Percentiles rank a stretch among this genome's conserved stretches.
phyloP scores from a whole-genome alignment of 768 basidiomycete genomes.

The Boletus rufocinnamomeus region DNA sequence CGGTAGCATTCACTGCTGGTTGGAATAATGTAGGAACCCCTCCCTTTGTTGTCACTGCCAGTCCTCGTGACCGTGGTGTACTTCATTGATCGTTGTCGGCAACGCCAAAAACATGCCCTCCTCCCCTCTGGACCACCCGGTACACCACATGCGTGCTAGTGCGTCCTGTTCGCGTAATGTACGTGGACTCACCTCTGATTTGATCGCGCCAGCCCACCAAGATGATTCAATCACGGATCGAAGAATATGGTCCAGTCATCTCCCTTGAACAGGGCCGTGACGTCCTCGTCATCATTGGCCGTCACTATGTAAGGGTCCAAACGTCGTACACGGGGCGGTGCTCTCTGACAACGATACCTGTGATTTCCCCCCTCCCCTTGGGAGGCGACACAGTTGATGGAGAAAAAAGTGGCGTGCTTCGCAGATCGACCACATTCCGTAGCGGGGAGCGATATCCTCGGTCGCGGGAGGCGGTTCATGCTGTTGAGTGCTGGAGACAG shows the following conservation, averaged over 20 bases:
- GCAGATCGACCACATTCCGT: conserved; percentile 55
- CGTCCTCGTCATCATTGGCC: conserved; percentile 29
- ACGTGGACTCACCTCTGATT: neutral
- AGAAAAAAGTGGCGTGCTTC: conserved; percentile 54
- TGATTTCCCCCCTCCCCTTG: neutral
- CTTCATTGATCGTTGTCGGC: conserved; percentile 7
- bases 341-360: neutral
- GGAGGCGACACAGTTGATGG: conserved; percentile 58
- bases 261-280: conserved; percentile 27
- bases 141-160: conserved; percentile 25
- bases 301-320: conserved; percentile 18
- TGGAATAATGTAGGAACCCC: no score
- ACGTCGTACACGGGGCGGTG: neutral
- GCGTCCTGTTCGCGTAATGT: neutral
- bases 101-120: conserved; percentile 9
- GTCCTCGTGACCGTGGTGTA: conserved; percentile 2
- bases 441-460: conserved; percentile 57
- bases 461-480: conserved; percentile 58
- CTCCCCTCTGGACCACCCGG: conserved; percentile 25
- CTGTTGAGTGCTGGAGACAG: conserved; percentile 55
- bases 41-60: no score
- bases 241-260: conserved; percentile 30
- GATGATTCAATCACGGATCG: conserved; percentile 28
- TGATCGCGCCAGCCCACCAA: conserved; percentile 14
- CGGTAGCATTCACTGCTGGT: no score